Evolutionary conservation across 345 rosid genomes (phyloP), one percentile per base, ranked within the genome.

Genomic region (Syzygium aqueum): DNA sequence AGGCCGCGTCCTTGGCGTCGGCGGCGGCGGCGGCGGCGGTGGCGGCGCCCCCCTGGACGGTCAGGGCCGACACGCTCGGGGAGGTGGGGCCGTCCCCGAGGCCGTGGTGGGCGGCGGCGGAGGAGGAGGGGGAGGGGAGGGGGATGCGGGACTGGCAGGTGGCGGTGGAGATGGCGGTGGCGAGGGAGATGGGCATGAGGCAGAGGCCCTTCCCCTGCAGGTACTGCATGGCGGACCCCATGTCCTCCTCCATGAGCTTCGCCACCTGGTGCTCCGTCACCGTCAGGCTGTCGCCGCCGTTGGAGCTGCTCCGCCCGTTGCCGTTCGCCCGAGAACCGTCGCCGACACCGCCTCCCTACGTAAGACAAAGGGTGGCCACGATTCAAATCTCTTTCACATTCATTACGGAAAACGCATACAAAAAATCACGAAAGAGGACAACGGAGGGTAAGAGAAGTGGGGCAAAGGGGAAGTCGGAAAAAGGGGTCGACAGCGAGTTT

Each of bases 171-270:
- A 96, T 95, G 2, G 98, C 98, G 5, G 98, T 93, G 53, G 99
- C 99, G 9, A 97, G 95, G 6, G 99, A 94, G 86, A 97, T 97
- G 23, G 99, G 99, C 99, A 97, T 97, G 43, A 97, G 91, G 87
- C 99, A 96, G 10, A 97, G 98, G 5, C 99, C 99, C 86, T 97
- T 97, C 84, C 98, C 99, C 88, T 97, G 99, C 52, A 97, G 91
- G 53, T 96, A 97, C 90, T 96, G 99, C 99, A 97, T 97, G 88
- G 99, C 99, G 28, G 99, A 93, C 19, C 99, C 99, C 99, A 96
- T 97, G 87, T 97, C 99, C 89, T 97, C 98, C 77, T 97, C 99
- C 98, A 97, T 95, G 37, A 97, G 92, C 92, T 94, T 97, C 0
- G 97, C 99, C 73, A 97, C 99, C 85, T 97, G 98, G 84, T 95